Evolutionary conservation across 2,329 filamentous ascomycete genomes (phyloP).

Genomic region (Botrytis sinoallii): DNA sequence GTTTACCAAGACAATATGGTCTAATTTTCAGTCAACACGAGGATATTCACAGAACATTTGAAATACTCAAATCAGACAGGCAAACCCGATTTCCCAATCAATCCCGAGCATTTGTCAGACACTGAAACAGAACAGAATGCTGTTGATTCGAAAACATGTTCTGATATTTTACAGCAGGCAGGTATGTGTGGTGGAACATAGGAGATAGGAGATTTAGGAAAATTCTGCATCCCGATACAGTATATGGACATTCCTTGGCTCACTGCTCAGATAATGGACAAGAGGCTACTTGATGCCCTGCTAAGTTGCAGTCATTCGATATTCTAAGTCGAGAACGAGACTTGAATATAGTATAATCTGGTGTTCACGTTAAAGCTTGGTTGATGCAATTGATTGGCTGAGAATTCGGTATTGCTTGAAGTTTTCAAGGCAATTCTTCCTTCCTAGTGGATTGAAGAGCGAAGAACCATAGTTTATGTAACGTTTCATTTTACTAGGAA

Average conservation of each 20-base stretch:
- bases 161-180: background rate
- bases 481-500: background rate
- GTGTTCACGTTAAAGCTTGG: background rate
- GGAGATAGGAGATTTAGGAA: no score
- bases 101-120: background rate
- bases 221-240: background rate
- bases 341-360: background rate
- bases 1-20: background rate
- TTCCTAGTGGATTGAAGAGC: background rate
- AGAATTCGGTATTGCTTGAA: background rate
- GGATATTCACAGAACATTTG: background rate
- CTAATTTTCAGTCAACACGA: background rate
- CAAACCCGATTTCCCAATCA: background rate
- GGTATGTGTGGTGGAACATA: background rate
- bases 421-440: background rate
- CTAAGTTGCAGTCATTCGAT: background rate
- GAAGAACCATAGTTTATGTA: background rate
- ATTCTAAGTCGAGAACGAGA: background rate
- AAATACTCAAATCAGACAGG: background rate
- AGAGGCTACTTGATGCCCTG: background rate
- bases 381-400: background rate
- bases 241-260: background rate
- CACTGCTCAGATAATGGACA: background rate
- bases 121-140: background rate
- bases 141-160: background rate